These are phyloP conservation scores for Phytophthora europaea DNA, from an alignment of 352 stramenopile genomes.

Conservation along the genomic window DNA sequence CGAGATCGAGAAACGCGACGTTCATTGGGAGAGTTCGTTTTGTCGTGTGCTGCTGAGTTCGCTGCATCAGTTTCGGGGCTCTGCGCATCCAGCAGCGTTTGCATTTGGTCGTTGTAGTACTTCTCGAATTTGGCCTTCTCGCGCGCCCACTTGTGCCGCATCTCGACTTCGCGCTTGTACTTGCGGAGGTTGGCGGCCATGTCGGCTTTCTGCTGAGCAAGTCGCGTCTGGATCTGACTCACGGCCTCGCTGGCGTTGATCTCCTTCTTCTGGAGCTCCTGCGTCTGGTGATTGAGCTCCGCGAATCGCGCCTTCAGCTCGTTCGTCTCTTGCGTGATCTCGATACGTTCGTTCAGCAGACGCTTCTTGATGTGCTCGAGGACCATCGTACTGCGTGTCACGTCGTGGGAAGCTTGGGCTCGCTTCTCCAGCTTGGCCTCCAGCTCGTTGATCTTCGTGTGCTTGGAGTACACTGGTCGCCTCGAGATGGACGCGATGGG, in stretches of 20 bases:
- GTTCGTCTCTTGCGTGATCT: slow-evolving; percentile 64
- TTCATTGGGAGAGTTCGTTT: slow-evolving; percentile 1
- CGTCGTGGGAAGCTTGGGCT: slow-evolving; percentile 64
- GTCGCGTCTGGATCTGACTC: slow-evolving; percentile 71
- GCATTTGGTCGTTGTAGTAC: slow-evolving; percentile 86
- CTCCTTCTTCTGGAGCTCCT: slow-evolving; percentile 85
- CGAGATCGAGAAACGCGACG: slow-evolving; percentile 20
- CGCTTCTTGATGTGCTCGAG: slow-evolving; percentile 88
- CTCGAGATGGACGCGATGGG: slow-evolving; percentile 81
- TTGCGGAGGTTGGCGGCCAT: slow-evolving; percentile 71
- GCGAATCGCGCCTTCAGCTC: slow-evolving; percentile 69
- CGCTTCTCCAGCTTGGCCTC: slow-evolving; percentile 72
- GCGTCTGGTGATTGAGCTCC: slow-evolving; percentile 70
- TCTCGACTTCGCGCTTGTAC: slow-evolving; percentile 72
- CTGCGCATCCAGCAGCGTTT: slow-evolving; percentile 31
- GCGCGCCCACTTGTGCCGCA: slow-evolving; percentile 79
- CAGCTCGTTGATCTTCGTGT: slow-evolving; percentile 84
- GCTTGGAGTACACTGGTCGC: slow-evolving; percentile 85
- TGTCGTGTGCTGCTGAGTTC: background rate
- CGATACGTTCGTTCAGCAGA: slow-evolving; percentile 61
- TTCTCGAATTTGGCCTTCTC: slow-evolving; percentile 89
- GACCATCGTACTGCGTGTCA: slow-evolving; percentile 72
- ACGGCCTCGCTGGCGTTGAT: slow-evolving; percentile 77
- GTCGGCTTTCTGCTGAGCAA: slow-evolving; percentile 76
- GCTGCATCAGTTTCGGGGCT: background rate